Evolutionary conservation across 1,284 basidiomycete genomes (phyloP).

Genomic region (Takashimella koratensis): DNA sequence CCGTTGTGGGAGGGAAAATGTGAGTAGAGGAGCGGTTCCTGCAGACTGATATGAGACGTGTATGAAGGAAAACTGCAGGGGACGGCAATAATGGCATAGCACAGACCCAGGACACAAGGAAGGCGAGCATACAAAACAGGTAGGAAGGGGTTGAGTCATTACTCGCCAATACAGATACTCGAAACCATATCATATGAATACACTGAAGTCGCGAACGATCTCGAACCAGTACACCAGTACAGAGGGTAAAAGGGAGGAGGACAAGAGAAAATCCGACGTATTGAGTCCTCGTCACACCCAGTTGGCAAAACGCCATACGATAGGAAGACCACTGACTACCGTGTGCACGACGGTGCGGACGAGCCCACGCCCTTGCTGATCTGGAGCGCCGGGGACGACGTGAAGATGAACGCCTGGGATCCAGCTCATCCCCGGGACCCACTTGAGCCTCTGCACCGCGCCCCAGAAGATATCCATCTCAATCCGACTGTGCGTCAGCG

Average conservation of each 20-base stretch:
- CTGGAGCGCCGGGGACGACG: neutral
- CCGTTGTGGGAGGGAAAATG: no score
- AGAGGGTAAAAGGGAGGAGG: neutral
- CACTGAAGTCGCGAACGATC: no score
- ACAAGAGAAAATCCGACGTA: neutral
- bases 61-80: no score
- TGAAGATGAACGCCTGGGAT: conserved; percentile 4
- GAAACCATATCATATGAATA: no score
- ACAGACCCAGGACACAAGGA: no score
- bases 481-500: neutral
- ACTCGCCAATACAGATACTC: no score
- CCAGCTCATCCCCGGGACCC: conserved; percentile 10
- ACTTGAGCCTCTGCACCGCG: neutral
- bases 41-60: no score
- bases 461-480: conserved; percentile 11
- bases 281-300: neutral
- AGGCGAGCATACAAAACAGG: no score
- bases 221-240: no score
- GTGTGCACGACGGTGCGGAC: neutral
- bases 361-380: neutral
- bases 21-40: no score
- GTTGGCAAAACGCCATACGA: neutral
- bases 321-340: neutral
- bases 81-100: no score
- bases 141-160: no score